Base-by-base conservation (phyloP, 1,284 basidiomycete genomes). In the Stygiomarasmius scandens region DNA sequence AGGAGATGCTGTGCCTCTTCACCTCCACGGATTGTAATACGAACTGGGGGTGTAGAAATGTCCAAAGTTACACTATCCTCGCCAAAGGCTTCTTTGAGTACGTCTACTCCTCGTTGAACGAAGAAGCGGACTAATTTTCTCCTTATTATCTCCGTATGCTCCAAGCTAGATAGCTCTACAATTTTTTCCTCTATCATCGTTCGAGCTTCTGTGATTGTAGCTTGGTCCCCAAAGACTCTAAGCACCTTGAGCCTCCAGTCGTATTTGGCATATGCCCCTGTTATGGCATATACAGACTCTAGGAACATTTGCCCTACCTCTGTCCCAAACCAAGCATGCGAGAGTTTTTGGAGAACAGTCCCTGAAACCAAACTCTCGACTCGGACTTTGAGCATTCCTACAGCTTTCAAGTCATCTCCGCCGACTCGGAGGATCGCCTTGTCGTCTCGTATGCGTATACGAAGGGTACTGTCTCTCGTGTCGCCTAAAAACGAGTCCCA, bases 311-410 rank as follows among this genome's bases (percentile, higher is more conserved):
- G 72, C 3, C 68, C 71, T 1, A 63, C 45, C 6, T 56, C 48
- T 20, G 64, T 61, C 20, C 61, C 62, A 52, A 84, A 71, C 0
- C 72, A 72, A 16, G 71, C 66, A 66, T 85, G 80, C 83, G 83
- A 85, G 29, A 67, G 61, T 9, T 70, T 71, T 1, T 69, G 71
- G 3, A 84, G 69, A 36, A 69, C 77, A 45, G 80, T 76, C 3
- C 85, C 84, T 16, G 71, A 71, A 2, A 75, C 76, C 23, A 86
- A 63, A 50, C 70, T 78, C 66, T 86, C 84, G 0, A 83, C 79
- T 49, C 82, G 71, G n/a, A 86, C 84, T 66, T 85, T 86, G 56
- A 86, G 62, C 4, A 77, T 72, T 2, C 84, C 84, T 1, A 79
- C 74, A 1, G 75, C 75, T 61, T 80, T 77, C 67, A 79, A 79